Evolutionary conservation across 768 basidiomycete species (phyloP).

Genomic region (Hortiboletus flavorubellus): DNA sequence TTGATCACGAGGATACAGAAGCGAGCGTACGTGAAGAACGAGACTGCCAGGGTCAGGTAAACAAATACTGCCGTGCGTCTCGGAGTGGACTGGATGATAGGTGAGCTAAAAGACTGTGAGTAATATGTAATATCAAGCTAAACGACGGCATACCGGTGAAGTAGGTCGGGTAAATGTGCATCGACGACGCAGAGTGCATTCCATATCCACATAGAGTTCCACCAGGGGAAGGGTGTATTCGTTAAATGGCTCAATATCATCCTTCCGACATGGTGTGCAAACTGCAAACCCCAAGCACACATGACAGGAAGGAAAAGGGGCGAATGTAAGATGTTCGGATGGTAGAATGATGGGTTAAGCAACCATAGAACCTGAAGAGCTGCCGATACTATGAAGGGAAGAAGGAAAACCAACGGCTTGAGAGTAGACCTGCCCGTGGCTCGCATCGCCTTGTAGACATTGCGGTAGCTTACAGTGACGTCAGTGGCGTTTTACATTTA

Average conservation of each 20-base stretch:
- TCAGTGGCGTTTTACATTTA: slow-evolving; percentile 2
- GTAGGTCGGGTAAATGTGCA: slow-evolving; percentile 68
- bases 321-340: slow-evolving; percentile 71
- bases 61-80: slow-evolving; percentile 68
- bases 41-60: slow-evolving; percentile 62
- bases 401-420: slow-evolving; percentile 65
- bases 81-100: slow-evolving; percentile 71
- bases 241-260: slow-evolving; percentile 96
- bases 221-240: slow-evolving; percentile 75
- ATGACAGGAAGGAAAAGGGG: slow-evolving; percentile 83
- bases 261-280: slow-evolving; percentile 84
- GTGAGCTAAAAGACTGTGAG: slow-evolving; percentile 41
- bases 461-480: slow-evolving; percentile 55
- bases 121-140: slow-evolving; percentile 1
- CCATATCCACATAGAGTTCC: slow-evolving; percentile 87
- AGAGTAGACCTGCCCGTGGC: slow-evolving; percentile 39
- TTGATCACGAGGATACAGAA: slow-evolving; percentile 81
- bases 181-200: slow-evolving; percentile 75
- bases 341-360: slow-evolving; percentile 54
- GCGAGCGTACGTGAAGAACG: slow-evolving; percentile 66
- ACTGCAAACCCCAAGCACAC: slow-evolving; percentile 90
- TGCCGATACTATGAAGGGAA: slow-evolving; percentile 75
- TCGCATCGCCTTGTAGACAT: slow-evolving; percentile 66
- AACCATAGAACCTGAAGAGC: slow-evolving; percentile 82
- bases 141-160: slow-evolving; percentile 54